Evolutionary conservation across 108 stramenopile species (phyloP), one percentile per base, ranked within the genome.

Genomic region (Aurantiochytrium sp.): DNA sequence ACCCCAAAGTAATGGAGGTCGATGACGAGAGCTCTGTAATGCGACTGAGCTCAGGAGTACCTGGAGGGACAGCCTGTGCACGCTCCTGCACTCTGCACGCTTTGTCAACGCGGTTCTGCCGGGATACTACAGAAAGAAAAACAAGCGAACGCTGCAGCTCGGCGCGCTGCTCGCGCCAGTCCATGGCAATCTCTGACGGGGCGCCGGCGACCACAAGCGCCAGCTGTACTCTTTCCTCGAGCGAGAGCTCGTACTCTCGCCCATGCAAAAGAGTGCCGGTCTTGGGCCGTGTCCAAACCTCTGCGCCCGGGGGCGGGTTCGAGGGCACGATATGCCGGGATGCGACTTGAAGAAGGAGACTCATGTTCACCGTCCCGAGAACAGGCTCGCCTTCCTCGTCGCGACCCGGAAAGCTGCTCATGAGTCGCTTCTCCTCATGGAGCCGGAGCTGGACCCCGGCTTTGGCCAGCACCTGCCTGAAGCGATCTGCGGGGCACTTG

Each of bases 211-310:
- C 2, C 3, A 48, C 73, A 17, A 81, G 39, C 8, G 73, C 73
- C n/a, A 22, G 73, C 73, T 81, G 73, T 30, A 81, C 73, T 48
- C 45, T 37, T 48, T 81, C 73, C 45, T 81, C 73, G 12, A 81
- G 45, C 1, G 73, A 81, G 1, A 81, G 4, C 73, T 81, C 73
- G 45, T 81, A 81, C 45, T 81, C 30, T 37, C 27, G 42, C 12
- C n/a, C 45, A 24, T 81, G n/a, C 30, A 24, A 81, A 48, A 48
- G 34, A 34, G 10, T 30, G 32, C 59, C 34, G 59, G 27, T 27
- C 24, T 65, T 65, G 59, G 34, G 34, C 8, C 27, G 34, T 10
- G 59, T 34, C 34, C 34, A 34, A n/a, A n/a, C n/a, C n/a, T n/a
- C n/a, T n/a, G n/a, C n/a, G n/a, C n/a, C n/a, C n/a, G 34, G 34